These are phyloP conservation scores for Candida freyschussii DNA, from an alignment of 1,139 yeast genomes.

Conservation along the genomic window DNA sequence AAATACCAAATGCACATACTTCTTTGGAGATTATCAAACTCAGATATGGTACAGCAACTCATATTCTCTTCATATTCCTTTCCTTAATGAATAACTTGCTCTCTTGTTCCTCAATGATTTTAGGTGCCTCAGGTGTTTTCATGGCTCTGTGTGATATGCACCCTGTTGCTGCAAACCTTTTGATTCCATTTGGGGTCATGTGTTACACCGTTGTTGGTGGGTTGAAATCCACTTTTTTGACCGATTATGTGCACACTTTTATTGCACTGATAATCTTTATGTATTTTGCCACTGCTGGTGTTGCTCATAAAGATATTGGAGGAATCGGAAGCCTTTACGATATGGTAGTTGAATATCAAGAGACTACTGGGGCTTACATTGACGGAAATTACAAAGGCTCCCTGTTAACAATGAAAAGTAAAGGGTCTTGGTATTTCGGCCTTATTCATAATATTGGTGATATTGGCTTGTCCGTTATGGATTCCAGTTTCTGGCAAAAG, in stretches of 20 bases:
- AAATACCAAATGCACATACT: constrained; percentile 42
- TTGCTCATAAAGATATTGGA: constrained; percentile 30
- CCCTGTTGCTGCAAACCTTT: constrained; percentile 37
- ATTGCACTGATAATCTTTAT: constrained; percentile 35
- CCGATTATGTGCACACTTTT: constrained; percentile 38
- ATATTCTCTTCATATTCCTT: constrained; percentile 34
- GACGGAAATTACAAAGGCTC: constrained; percentile 41
- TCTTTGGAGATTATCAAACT: constrained; percentile 38
- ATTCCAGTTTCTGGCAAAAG: constrained; percentile 37
- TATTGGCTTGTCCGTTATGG: constrained; percentile 30
- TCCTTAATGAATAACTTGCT: constrained; percentile 20
- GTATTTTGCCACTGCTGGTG: constrained; percentile 27
- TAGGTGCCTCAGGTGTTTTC: constrained; percentile 33
- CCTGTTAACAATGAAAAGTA: constrained; percentile 31
- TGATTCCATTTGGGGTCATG: constrained; percentile 44
- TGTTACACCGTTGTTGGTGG: constrained; percentile 31
- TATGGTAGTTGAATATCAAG: constrained; percentile 27
- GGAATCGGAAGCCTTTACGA: constrained; percentile 35
- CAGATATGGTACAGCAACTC: constrained; percentile 36
- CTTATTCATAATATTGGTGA: constrained; percentile 31
- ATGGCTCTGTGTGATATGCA: constrained; percentile 34
- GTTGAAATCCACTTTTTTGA: constrained; percentile 43
- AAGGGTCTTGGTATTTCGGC: constrained; percentile 21
- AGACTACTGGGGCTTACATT: constrained; percentile 22
- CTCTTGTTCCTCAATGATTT: constrained; percentile 1